Conservation (phyloP, 495 filamentous ascomycete species). For the Tuber borchii region DNA sequence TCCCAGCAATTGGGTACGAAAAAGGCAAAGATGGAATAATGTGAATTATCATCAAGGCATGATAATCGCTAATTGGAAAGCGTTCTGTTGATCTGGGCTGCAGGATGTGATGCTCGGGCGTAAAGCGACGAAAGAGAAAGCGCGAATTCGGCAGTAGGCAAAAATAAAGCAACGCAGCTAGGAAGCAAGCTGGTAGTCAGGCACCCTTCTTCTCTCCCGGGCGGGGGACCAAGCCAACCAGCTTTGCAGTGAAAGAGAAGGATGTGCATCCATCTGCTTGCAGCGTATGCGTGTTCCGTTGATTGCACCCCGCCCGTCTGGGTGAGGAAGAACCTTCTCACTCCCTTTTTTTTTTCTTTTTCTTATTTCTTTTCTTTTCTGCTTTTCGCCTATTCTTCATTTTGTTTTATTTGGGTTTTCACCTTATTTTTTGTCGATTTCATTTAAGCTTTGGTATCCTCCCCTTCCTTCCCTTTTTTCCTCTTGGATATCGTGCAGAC, state of each 20-base stretch:
- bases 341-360: not conserved
- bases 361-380: not conserved
- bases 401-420: conserved; percentile 4
- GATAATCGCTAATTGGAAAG: not conserved
- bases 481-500: not conserved
- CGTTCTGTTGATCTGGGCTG: conserved; percentile 2
- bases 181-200: conserved; percentile 21
- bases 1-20: not conserved
- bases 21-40: not conserved
- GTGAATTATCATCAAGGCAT: not conserved
- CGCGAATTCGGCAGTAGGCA: conserved; percentile 17
- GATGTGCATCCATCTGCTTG: conserved; percentile 27
- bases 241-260: conserved; percentile 21
- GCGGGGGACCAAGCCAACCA: conserved; percentile 17
- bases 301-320: conserved; percentile 30
- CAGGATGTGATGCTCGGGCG: conserved; percentile 28
- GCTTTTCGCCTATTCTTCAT: conserved; percentile 6
- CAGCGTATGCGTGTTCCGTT: conserved; percentile 30
- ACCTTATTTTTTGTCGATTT: conserved; percentile 7
- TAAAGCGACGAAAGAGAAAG: conserved; percentile 36
- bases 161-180: not conserved
- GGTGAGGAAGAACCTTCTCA: conserved; percentile 25
- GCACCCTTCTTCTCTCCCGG: conserved; percentile 22
- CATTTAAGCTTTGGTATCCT: too few relatives aligned
- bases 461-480: conserved; percentile 12